Evolutionary conservation across 139 green algal species (phyloP).

Genomic region (Coelastrella sp.): DNA sequence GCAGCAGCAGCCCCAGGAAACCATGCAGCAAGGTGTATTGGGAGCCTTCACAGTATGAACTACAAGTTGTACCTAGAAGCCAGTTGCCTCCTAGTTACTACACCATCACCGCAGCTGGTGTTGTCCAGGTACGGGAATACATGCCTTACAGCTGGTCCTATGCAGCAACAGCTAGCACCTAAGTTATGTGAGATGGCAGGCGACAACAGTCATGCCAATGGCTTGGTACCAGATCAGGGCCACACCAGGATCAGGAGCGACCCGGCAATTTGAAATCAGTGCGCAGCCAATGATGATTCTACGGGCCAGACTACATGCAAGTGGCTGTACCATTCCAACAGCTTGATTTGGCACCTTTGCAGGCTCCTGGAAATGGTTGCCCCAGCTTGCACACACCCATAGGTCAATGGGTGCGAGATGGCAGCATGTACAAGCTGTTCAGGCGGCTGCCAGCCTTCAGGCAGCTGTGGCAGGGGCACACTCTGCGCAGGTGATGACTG

Average conservation of each 20-base stretch:
- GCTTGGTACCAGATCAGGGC: not conserved
- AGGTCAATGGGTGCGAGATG: slow-evolving; percentile 11
- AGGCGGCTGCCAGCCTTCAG: slow-evolving; percentile 5
- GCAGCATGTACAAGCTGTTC: slow-evolving; percentile 9
- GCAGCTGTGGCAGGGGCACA: slow-evolving; percentile 1
- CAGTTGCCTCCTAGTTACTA: slow-evolving; percentile 6
- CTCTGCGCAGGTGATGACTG: slow-evolving; percentile 8
- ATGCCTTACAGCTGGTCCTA: not conserved
- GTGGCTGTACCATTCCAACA: too few species aligned
- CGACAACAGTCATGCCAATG: not conserved
- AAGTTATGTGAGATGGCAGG: not conserved
- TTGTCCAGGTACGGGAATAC: slow-evolving; percentile 17
- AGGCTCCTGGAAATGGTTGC: not conserved
- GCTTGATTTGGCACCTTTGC: not conserved
- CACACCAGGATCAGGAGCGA: not conserved
- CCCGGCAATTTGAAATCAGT: not conserved
- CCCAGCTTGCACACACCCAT: slow-evolving; percentile 8
- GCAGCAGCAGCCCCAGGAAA: not conserved
- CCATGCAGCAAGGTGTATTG: not conserved
- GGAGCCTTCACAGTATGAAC: slow-evolving; percentile 16
- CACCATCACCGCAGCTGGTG: slow-evolving; percentile 19
- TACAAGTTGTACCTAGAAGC: not conserved
- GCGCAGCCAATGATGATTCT: too few species aligned
- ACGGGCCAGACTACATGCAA: too few species aligned
- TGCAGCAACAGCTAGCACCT: not conserved